Evolutionary conservation across 139 green algal species (phyloP).

Genomic region (Chlorella sp.): DNA sequence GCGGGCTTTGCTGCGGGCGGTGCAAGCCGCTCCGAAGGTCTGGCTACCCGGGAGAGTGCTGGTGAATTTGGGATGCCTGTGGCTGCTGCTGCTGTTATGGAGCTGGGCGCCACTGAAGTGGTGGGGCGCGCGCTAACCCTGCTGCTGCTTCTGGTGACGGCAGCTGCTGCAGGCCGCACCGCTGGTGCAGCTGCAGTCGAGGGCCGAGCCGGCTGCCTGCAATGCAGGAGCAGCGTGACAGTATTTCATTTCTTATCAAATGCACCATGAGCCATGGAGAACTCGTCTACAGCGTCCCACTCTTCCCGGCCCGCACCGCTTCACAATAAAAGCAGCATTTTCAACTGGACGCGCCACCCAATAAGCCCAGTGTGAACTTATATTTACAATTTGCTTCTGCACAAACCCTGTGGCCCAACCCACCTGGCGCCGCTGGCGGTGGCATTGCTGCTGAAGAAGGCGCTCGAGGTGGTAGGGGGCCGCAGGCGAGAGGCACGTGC

Average conservation of each 20-base stretch:
- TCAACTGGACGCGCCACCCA: no score
- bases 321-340: no score
- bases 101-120: not conserved
- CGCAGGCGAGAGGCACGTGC: not conserved
- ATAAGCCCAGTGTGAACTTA: not conserved
- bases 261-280: not conserved
- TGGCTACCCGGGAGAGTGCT: not conserved
- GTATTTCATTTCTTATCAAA: no score
- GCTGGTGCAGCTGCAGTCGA: not conserved
- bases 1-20: not conserved
- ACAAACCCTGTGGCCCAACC: no score
- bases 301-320: no score
- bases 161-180: not conserved
- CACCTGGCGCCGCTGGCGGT: not conserved
- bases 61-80: not conserved
- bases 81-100: not conserved
- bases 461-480: slow-evolving; percentile 22
- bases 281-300: no score
- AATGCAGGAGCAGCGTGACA: not conserved
- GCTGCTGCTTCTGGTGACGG: not conserved
- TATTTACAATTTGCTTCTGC: no score
- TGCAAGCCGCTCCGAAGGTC: not conserved
- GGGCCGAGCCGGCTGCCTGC: not conserved
- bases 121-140: not conserved
- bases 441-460: slow-evolving; percentile 25